phyloP scores from a whole-genome alignment of 1,139 yeast genomes.

The Debaryomyces sp. region DNA sequence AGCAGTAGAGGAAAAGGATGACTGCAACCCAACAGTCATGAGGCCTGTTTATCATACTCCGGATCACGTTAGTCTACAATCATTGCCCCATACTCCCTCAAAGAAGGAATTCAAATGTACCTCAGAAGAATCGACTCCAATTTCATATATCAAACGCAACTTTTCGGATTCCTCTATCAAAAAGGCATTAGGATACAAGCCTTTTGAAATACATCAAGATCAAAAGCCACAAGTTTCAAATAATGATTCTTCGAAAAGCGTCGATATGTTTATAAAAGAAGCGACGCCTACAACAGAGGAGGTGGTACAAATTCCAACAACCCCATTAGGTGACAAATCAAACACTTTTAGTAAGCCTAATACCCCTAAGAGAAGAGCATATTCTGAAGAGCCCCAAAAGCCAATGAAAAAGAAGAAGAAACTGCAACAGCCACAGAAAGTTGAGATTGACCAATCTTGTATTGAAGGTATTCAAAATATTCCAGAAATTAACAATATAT shows the following conservation, averaged over 20 bases:
- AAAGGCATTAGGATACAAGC: slow-evolving; percentile 2
- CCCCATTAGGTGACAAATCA: slow-evolving; percentile 31
- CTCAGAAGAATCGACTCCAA: slow-evolving; percentile 29
- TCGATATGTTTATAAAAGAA: not conserved
- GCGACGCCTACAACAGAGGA: slow-evolving; percentile 6
- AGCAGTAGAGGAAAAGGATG: slow-evolving; percentile 13
- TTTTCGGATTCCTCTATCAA: slow-evolving; percentile 3
- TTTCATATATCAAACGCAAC: slow-evolving; percentile 6
- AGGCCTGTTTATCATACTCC: not conserved
- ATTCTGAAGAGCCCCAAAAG: slow-evolving; percentile 32
- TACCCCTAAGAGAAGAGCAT: slow-evolving; percentile 27
- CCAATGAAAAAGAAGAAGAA: slow-evolving; percentile 13
- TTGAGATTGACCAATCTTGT: slow-evolving; percentile 29
- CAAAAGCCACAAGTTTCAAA: not conserved
- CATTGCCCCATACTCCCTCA: slow-evolving; percentile 20
- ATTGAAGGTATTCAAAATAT: slow-evolving; percentile 39
- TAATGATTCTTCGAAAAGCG: not conserved
- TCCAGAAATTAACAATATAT: slow-evolving; percentile 60
- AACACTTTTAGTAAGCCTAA: slow-evolving; percentile 20
- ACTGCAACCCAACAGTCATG: not conserved
- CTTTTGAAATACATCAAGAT: slow-evolving; percentile 8
- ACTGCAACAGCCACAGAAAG: slow-evolving; percentile 14
- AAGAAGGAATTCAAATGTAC: slow-evolving; percentile 19
- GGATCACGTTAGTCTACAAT: slow-evolving; percentile 8
- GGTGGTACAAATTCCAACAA: slow-evolving; percentile 13